Conservation (phyloP, 257 asterid genomes). For the Nicotiana obtusifolia region DNA sequence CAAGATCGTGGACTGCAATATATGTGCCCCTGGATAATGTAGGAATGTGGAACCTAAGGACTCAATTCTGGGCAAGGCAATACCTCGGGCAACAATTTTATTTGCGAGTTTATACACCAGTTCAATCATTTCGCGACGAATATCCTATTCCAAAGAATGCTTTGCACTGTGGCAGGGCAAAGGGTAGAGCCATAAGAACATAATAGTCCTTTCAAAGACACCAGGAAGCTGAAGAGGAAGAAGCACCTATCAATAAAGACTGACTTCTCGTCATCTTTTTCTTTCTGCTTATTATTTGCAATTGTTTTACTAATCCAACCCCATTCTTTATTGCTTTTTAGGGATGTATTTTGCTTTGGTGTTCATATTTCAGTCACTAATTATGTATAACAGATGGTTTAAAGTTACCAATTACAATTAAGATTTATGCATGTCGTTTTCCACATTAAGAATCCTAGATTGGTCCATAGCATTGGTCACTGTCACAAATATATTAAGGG, state of each 20-base stretch:
- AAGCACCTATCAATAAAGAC: not conserved
- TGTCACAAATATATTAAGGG: too few species aligned
- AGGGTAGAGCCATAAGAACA: conserved; percentile 8
- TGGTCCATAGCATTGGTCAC: not conserved
- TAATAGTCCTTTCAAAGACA: not conserved
- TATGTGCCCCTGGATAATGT: conserved; percentile 55
- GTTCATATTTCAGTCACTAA: not conserved
- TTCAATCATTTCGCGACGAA: conserved; percentile 42
- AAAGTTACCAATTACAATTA: not conserved
- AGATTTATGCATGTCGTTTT: not conserved
- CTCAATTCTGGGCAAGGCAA: conserved; percentile 54
- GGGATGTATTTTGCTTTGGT: not conserved
- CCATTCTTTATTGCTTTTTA: not conserved
- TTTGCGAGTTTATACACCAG: conserved; percentile 48
- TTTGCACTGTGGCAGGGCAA: conserved; percentile 57
- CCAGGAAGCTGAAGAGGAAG: conserved; percentile 3
- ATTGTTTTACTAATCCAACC: not conserved
- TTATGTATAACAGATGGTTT: not conserved
- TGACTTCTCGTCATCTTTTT: not conserved
- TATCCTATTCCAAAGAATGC: conserved; percentile 49
- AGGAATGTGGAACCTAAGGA: conserved; percentile 76
- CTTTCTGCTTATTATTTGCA: not conserved
- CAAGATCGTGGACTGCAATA: conserved; percentile 59
- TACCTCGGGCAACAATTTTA: conserved; percentile 66
- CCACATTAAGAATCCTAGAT: not conserved